phyloP scores from a whole-genome alignment of 257 asterid species.

The Primulina tabacum region DNA sequence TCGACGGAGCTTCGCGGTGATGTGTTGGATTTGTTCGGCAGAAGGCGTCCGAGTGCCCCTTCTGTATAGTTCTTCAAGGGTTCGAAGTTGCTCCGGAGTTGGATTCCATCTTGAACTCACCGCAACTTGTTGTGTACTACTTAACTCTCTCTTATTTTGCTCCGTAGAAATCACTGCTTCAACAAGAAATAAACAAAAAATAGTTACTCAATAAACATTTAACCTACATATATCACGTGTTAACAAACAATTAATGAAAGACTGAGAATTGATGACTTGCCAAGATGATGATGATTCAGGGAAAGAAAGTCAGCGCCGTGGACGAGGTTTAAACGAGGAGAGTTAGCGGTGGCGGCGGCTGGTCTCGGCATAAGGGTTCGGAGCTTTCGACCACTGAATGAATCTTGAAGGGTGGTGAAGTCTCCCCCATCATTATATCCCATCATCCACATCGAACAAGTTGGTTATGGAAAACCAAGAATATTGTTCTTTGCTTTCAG shows the following conservation, averaged over 20 bases:
- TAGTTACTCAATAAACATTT: neutral
- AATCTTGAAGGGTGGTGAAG: constrained; percentile 44
- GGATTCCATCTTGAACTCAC: constrained; percentile 98
- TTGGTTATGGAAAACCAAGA: neutral
- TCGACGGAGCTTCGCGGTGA: constrained; percentile 71
- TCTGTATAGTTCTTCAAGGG: constrained; percentile 78
- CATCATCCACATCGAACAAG: constrained; percentile 81
- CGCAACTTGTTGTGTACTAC: constrained; percentile 59
- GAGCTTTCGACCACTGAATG: constrained; percentile 53
- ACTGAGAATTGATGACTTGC: constrained; percentile 23
- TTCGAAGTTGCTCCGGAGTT: constrained; percentile 84
- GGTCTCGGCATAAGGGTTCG: constrained; percentile 68
- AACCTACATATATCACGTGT: neutral
- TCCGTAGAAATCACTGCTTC: constrained; percentile 53
- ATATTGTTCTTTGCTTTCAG: too few relatives aligned
- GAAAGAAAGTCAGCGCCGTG: constrained; percentile 59
- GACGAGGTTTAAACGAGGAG: constrained; percentile 26
- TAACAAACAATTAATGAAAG: neutral
- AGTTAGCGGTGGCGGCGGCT: constrained; percentile 26
- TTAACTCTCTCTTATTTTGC: constrained; percentile 58
- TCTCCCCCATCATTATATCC: constrained; percentile 78
- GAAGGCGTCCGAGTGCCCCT: constrained; percentile 85
- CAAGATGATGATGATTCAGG: constrained; percentile 78
- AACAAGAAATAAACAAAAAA: neutral
- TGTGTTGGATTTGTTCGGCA: constrained; percentile 89